Evolutionary conservation across 179 eudicot species (phyloP).

Genomic region (Heliamphora pulchella): DNA sequence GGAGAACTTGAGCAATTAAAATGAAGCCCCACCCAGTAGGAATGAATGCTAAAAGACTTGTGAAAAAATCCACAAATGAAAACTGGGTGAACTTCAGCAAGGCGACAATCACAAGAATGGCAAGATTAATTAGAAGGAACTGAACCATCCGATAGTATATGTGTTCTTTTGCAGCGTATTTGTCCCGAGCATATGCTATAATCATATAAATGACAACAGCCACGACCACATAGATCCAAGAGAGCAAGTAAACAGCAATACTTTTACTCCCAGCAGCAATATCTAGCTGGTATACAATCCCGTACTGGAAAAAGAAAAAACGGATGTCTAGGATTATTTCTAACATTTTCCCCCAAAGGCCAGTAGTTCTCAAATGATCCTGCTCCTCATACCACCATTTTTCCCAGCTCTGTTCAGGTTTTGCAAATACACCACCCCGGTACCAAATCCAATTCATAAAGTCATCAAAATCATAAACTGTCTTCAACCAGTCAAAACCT

Average conservation of each 20-base stretch:
- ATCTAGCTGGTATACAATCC: conserved; percentile 69
- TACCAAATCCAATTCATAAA: conserved; percentile 83
- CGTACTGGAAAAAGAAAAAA: conserved; percentile 92
- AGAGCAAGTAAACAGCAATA: conserved; percentile 72
- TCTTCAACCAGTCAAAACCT: conserved; percentile 94
- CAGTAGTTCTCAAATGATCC: conserved; percentile 80
- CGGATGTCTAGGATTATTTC: conserved; percentile 80
- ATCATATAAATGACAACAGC: conserved; percentile 49
- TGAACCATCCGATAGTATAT: conserved; percentile 66
- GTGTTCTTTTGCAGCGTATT: conserved; percentile 60
- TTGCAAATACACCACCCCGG: conserved; percentile 55
- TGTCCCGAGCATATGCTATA: conserved; percentile 61
- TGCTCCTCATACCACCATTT: conserved; percentile 99
- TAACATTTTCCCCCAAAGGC: conserved; percentile 87
- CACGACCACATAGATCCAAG: conserved; percentile 68
- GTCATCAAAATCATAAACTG: conserved; percentile 81
- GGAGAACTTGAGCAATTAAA: conserved; percentile 76
- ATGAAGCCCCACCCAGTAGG: conserved; percentile 96
- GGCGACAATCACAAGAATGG: conserved; percentile 48
- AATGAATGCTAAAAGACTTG: conserved; percentile 71
- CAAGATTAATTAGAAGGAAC: conserved; percentile 45
- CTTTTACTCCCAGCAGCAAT: conserved; percentile 43
- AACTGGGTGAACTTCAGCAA: conserved; percentile 52
- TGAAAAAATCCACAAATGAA: conserved; percentile 51
- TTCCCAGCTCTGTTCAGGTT: conserved; percentile 96